Evolutionary conservation across 2,329 filamentous ascomycete species (phyloP).

Genomic region (Botrytis byssoidea): DNA sequence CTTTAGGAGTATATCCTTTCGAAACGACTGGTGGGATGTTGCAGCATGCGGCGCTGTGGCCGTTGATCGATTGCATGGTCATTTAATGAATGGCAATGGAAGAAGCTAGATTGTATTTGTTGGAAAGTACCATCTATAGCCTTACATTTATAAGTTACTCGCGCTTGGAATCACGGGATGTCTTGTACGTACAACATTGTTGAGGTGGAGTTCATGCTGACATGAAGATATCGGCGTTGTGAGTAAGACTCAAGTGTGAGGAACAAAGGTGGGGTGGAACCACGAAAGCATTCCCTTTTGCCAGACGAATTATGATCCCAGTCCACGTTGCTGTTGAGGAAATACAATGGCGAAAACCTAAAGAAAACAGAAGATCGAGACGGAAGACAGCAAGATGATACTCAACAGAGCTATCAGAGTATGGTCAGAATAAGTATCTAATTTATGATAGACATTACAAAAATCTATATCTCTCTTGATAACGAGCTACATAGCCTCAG

Average conservation of each 20-base stretch:
- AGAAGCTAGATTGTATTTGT: not conserved
- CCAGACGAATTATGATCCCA: not conserved
- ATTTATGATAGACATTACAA: not conserved
- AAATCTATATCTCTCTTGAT: too few species aligned
- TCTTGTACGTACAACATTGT: too few species aligned
- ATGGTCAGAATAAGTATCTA: not conserved
- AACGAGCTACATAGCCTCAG: not conserved
- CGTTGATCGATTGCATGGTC: constrained; percentile 33
- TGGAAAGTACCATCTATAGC: not conserved
- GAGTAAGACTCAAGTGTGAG: not conserved
- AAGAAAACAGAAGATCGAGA: not conserved
- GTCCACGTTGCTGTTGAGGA: not conserved
- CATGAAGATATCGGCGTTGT: not conserved
- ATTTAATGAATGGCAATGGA: not conserved
- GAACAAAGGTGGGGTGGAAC: not conserved
- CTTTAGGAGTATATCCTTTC: constrained; percentile 54
- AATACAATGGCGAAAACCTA: not conserved
- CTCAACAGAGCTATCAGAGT: not conserved
- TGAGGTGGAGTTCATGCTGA: too few species aligned
- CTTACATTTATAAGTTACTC: not conserved
- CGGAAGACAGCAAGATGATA: not conserved
- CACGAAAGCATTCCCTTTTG: not conserved
- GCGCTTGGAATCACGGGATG: not conserved
- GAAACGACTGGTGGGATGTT: constrained; percentile 56
- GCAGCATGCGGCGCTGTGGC: constrained; percentile 56